Percentiles rank a stretch among this genome's conserved stretches.
These are phyloP conservation scores for Adansonia grandidieri DNA, from an alignment of 441 rosid species.

Conservation along the genomic window DNA sequence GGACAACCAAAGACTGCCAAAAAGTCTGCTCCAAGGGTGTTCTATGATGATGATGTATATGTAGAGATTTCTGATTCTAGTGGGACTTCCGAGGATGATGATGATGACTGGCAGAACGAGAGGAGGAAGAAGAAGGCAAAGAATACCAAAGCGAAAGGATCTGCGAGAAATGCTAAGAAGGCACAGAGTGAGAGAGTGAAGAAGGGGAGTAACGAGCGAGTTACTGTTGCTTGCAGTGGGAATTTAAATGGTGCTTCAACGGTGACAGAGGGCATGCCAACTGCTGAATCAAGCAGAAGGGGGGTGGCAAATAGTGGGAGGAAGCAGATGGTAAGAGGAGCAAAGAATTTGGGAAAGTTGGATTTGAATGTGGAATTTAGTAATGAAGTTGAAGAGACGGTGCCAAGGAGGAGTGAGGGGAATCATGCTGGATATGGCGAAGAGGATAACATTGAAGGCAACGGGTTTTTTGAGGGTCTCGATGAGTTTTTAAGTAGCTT, in stretches of 20 bases:
- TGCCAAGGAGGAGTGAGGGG: slow-evolving; percentile 44
- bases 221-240: slow-evolving; percentile 32
- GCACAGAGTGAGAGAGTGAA: slow-evolving; percentile 41
- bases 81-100: slow-evolving; percentile 36
- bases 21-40: slow-evolving; percentile 40
- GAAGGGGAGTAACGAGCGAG: slow-evolving; percentile 36
- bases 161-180: slow-evolving; percentile 47
- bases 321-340: slow-evolving; percentile 54
- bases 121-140: slow-evolving; percentile 45
- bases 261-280: slow-evolving; percentile 30
- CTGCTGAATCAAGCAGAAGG: slow-evolving; percentile 34
- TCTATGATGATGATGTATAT: slow-evolving; percentile 54
- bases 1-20: slow-evolving; percentile 22
- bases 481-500: slow-evolving; percentile 92
- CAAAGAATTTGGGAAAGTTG: slow-evolving; percentile 72
- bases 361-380: slow-evolving; percentile 97
- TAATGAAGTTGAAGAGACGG: slow-evolving; percentile 81
- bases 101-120: slow-evolving; percentile 48
- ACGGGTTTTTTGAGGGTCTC: slow-evolving; percentile 88
- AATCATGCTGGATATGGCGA: slow-evolving; percentile 57
- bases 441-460: slow-evolving; percentile 83
- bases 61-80: slow-evolving; percentile 65
- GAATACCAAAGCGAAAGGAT: slow-evolving; percentile 49
- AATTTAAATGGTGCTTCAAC: slow-evolving; percentile 31
- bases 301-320: slow-evolving; percentile 43